Evolutionary conservation across 345 rosid species (phyloP), one percentile per base, ranked within the genome.

Genomic region (Balakata baccata): DNA sequence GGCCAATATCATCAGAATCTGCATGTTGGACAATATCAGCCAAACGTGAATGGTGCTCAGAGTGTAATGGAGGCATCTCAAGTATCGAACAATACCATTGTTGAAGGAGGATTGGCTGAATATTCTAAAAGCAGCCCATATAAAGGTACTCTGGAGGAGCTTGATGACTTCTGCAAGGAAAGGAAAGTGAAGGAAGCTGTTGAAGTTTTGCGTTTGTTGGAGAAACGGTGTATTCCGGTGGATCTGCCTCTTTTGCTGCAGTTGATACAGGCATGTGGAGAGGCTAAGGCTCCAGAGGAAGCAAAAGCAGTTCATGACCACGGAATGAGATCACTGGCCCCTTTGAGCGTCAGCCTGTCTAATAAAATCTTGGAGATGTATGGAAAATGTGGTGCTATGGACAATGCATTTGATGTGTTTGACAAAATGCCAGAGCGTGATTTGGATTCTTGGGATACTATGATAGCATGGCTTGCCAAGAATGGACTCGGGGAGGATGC

Each of bases 401-500:
- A 74, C 16, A 86, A 84, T 70, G 95, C 95, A 0, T 75, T 67
- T 52, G 64, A 59, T 20, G 88, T 87, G 11, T 89, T 94, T 18
- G 77, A 87, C 62, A 73, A 72, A 63, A 89, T 94, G 97, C 68
- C 72, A 22, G 82, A 67, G 72, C 88, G 78, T 52, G 81, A 82
- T 83, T 76, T 84, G 81, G 79, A 86, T 25, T 78, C 93, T 46
- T 94, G 93, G 97, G 81, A 84, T 63, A 79, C 63, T 25, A 81
- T 92, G 82, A 90, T 89, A 66, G 84, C 82, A 70, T 79, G 97
- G 82, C 82, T 94, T n/a, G 90, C 91, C 2, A 89, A 83, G 79
- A 86, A 82, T 75, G 98, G 86, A 38, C 75, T 80, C 10, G 97
- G 91, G 74, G 97, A 94, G 85, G 95, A 94, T 63, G 93, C 91